These are phyloP conservation scores for Punica granatum DNA, from an alignment of 345 rosid genomes.

Conservation along the genomic window DNA sequence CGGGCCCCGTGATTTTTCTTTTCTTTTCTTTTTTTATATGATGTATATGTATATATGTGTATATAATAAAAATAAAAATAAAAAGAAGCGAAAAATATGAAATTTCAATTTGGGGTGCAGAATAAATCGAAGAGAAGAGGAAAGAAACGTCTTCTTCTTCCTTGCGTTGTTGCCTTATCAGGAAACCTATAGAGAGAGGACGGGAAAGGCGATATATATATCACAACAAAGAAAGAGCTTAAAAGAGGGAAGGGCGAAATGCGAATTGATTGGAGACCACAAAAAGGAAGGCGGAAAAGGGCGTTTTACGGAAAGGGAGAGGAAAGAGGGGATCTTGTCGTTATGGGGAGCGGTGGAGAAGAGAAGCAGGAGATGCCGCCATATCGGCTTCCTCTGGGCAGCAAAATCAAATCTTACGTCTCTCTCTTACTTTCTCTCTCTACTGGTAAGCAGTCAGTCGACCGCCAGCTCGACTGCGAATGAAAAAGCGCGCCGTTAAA, in stretches of 20 bases:
- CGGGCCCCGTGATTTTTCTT: neutral
- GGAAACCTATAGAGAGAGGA: neutral
- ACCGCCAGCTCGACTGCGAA: too few species aligned
- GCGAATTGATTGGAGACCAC: neutral
- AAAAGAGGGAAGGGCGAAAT: neutral
- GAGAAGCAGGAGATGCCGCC: conserved; percentile 6
- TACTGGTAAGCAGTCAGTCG: neutral
- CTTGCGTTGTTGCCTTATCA: neutral
- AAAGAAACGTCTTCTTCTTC: too few species aligned
- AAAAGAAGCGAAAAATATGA: neutral
- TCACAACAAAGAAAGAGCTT: too few species aligned
- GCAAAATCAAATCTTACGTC: too few species aligned
- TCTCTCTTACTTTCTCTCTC: neutral
- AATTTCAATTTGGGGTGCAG: neutral
- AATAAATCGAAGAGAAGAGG: neutral
- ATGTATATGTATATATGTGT: too few species aligned
- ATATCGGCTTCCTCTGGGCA: neutral
- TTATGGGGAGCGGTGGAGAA: neutral
- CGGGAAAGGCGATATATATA: neutral
- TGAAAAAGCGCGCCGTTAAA: too few species aligned
- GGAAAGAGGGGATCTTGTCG: neutral
- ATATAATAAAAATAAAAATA: too few species aligned
- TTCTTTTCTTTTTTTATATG: too few species aligned
- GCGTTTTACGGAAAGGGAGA: neutral
- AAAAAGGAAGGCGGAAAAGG: neutral